Evolutionary conservation across 1,284 basidiomycete genomes (phyloP).

Genomic region (Anthracocystis setariae): DNA sequence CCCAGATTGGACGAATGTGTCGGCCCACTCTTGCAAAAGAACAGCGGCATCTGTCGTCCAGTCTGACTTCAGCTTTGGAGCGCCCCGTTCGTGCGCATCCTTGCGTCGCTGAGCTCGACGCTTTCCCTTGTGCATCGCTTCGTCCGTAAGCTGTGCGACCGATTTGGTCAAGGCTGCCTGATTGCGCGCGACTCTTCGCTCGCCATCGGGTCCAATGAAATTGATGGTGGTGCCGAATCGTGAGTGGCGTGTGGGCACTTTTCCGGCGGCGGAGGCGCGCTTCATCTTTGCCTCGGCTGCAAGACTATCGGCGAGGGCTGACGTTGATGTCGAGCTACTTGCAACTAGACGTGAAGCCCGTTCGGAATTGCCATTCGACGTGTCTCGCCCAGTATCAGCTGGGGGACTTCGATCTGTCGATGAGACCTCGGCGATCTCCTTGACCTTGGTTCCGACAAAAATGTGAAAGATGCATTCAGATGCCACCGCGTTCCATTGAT

Average conservation of each 20-base stretch:
- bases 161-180: slow-evolving; percentile 56
- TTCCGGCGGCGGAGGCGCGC: slow-evolving; percentile 24
- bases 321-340: slow-evolving; percentile 8
- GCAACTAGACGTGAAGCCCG: slow-evolving; percentile 4
- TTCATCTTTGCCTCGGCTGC: slow-evolving; percentile 53
- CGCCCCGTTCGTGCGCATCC: slow-evolving; percentile 58
- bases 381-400: neutral
- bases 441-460: slow-evolving; percentile 54
- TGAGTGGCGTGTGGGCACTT: slow-evolving; percentile 56
- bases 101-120: slow-evolving; percentile 48
- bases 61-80: slow-evolving; percentile 41
- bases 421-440: slow-evolving; percentile 28
- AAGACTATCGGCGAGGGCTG: slow-evolving; percentile 47
- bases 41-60: slow-evolving; percentile 57
- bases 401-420: neutral
- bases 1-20: slow-evolving; percentile 60
- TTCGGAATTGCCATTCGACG: neutral
- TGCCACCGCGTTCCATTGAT: slow-evolving; percentile 60
- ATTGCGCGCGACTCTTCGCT: slow-evolving; percentile 53
- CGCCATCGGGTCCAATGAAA: slow-evolving; percentile 59
- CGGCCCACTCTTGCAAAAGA: slow-evolving; percentile 58
- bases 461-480: slow-evolving; percentile 66
- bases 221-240: slow-evolving; percentile 65
- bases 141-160: slow-evolving; percentile 56
- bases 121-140: slow-evolving; percentile 37